Percentiles rank a stretch among this genome's conserved stretches.
Evolutionary conservation across 805 yeast genomes (phyloP).

Genomic region (Saccharomycopsis microspora): DNA sequence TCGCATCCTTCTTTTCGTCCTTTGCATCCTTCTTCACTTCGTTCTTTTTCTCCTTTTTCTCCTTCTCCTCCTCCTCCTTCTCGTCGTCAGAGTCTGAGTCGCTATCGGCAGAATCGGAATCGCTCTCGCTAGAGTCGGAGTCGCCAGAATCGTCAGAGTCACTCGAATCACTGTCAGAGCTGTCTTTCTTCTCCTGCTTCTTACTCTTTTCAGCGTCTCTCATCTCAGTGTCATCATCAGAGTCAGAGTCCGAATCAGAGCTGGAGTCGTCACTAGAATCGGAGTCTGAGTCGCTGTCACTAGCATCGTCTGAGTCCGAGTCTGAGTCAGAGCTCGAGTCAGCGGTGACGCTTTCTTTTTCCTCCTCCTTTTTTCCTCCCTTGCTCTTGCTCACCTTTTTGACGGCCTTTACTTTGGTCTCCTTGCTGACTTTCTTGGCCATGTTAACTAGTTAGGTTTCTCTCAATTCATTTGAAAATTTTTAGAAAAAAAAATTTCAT

Average conservation of each 20-base stretch:
- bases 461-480: not conserved
- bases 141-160: constrained; percentile 21
- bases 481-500: constrained; percentile 3
- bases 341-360: not conserved
- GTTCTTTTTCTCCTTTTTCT: constrained; percentile 1
- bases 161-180: constrained; percentile 17
- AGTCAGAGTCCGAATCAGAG: no score
- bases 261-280: no score
- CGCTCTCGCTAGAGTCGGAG: constrained; percentile 16
- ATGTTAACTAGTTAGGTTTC: not conserved
- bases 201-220: not conserved
- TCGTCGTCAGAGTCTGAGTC: constrained; percentile 8
- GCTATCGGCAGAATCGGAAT: constrained; percentile 13
- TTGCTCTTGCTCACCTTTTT: not conserved
- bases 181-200: constrained; percentile 8
- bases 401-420: constrained; percentile 2
- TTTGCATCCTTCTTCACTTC: constrained; percentile 7
- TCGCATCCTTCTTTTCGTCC: constrained; percentile 14
- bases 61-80: not conserved
- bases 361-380: not conserved
- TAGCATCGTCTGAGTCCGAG: not conserved
- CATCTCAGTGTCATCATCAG: not conserved
- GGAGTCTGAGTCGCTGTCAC: no score
- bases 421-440: constrained; percentile 11
- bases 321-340: not conserved